A percentile compares a stretch with the other conserved stretches of the same genome.
phyloP scores from a whole-genome alignment of 306 rosid species.

The Mucuna pruriens region DNA sequence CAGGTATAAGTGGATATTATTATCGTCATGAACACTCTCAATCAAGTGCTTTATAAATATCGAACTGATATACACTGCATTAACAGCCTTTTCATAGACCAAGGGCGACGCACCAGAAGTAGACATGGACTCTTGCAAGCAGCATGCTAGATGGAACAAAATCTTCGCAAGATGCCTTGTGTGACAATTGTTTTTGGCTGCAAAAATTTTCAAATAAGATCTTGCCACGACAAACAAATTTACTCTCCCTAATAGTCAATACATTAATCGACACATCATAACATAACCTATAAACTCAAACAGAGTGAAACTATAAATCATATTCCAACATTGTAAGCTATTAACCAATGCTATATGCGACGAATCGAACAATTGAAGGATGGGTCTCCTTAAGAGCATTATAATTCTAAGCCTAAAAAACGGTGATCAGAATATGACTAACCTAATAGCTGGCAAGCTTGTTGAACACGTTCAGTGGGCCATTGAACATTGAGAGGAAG shows the following conservation, averaged over 20 bases:
- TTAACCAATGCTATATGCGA: background rate
- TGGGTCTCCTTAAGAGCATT: constrained; percentile 7
- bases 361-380: constrained; percentile 38
- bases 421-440: constrained; percentile 34
- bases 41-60: constrained; percentile 82
- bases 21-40: constrained; percentile 63
- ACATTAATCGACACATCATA: constrained; percentile 23
- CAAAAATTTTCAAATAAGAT: constrained; percentile 31
- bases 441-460: constrained; percentile 96
- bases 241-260: background rate
- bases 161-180: constrained; percentile 95
- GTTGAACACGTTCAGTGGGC: constrained; percentile 72
- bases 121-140: constrained; percentile 81
- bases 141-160: constrained; percentile 83
- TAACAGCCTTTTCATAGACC: constrained; percentile 79
- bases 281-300: background rate
- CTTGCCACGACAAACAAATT: constrained; percentile 12
- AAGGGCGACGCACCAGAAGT: constrained; percentile 59
- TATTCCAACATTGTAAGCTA: constrained; percentile 22
- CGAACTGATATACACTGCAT: constrained; percentile 84
- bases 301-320: constrained; percentile 24
- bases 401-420: constrained; percentile 15
- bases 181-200: constrained; percentile 78
- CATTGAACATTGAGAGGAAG: constrained; percentile 81
- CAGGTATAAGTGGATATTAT: constrained; percentile 60